phyloP scores from a whole-genome alignment of 179 eudicot genomes.

The Beta lomatogona region DNA sequence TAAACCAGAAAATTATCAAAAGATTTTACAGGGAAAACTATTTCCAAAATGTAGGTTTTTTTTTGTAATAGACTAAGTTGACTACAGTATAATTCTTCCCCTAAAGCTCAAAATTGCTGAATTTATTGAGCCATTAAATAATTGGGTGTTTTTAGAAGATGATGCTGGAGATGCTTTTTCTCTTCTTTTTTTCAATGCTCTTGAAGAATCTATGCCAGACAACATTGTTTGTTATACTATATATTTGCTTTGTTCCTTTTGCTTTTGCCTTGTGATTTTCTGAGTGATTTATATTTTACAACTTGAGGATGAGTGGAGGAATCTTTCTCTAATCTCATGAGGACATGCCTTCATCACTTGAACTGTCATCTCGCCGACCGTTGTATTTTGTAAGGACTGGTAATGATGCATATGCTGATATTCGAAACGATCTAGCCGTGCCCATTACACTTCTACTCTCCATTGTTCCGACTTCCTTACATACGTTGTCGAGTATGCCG shows the following conservation, averaged over 20 bases:
- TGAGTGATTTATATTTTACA: not conserved
- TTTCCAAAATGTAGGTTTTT: conserved; percentile 6
- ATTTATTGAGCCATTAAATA: conserved; percentile 8
- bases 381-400: conserved; percentile 66
- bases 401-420: conserved; percentile 61
- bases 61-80: conserved; percentile 28
- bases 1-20: not conserved
- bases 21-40: conserved; percentile 26
- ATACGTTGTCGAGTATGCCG: conserved; percentile 65
- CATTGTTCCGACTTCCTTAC: conserved; percentile 83
- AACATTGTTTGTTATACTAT: not conserved
- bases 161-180: not conserved
- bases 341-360: conserved; percentile 69
- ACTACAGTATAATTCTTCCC: conserved; percentile 23
- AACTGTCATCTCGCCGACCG: conserved; percentile 43
- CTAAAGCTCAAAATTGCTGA: conserved; percentile 23
- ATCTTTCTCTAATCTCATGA: conserved; percentile 34
- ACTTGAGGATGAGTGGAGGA: conserved; percentile 10
- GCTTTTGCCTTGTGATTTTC: not conserved
- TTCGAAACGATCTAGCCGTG: conserved; percentile 66
- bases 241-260: not conserved
- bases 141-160: conserved; percentile 4
- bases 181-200: not conserved
- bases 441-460: conserved; percentile 69
- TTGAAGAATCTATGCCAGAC: not conserved